Conservation (phyloP, 1,284 basidiomycete species). For the Heliocybe sulcata region DNA sequence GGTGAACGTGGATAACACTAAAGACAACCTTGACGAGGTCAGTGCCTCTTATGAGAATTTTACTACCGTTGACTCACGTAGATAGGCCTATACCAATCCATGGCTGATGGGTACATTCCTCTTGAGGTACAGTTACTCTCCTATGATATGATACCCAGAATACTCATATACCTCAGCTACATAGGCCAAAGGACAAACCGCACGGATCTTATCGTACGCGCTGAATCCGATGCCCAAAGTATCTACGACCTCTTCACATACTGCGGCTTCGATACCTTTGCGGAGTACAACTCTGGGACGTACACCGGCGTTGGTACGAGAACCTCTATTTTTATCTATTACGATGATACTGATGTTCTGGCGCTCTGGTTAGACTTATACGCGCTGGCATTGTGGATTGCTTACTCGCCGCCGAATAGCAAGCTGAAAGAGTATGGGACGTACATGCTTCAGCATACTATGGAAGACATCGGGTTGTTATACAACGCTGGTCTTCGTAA, state of each 20-base stretch:
- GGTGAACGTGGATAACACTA: background rate
- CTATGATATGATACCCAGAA: background rate
- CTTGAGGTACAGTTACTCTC: background rate
- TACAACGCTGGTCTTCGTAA: slow-evolving; percentile 6
- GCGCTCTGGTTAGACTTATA: slow-evolving; percentile 3
- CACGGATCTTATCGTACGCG: background rate
- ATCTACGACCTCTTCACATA: slow-evolving; percentile 8
- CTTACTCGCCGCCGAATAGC: slow-evolving; percentile 2
- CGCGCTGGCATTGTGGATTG: slow-evolving; percentile 6
- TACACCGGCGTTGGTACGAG: slow-evolving; percentile 7
- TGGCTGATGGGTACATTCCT: slow-evolving; percentile 7
- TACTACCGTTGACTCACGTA: background rate
- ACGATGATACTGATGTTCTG: no score
- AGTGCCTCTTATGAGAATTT: no score
- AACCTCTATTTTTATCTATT: background rate
- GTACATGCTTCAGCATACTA: slow-evolving; percentile 3
- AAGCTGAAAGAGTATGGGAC: slow-evolving; percentile 3
- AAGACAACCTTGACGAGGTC: slow-evolving; percentile 3
- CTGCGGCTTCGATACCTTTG: slow-evolving; percentile 6
- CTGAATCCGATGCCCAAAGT: slow-evolving; percentile 1
- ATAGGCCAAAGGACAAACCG: slow-evolving; percentile 3
- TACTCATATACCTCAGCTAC: background rate
- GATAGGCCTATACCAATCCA: slow-evolving; percentile 7
- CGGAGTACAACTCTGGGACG: slow-evolving; percentile 7
- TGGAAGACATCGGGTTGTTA: background rate